Conservation (phyloP, 352 stramenopile genomes). For the Hyaloperonospora brassicae region DNA sequence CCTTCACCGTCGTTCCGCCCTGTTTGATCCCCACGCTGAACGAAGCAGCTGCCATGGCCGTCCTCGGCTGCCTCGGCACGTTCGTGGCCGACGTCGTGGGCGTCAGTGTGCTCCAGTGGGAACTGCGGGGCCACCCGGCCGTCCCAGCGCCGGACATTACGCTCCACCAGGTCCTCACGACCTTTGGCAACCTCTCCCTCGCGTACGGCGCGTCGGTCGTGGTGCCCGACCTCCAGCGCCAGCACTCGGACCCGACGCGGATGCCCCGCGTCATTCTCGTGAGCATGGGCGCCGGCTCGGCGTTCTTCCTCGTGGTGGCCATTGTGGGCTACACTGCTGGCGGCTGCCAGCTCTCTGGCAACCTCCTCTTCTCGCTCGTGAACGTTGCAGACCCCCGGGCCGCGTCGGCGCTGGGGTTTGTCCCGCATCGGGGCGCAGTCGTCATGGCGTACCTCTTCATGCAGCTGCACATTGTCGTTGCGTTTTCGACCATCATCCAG, state of each 20-base stretch:
- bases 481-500: conserved; percentile 17
- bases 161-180: conserved; percentile 14
- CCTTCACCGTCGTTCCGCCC: conserved; percentile 13
- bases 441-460: conserved; percentile 23
- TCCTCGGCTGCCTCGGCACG: conserved; percentile 6
- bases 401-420: conserved; percentile 15
- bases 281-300: conserved; percentile 9
- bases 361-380: conserved; percentile 23
- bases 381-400: conserved; percentile 11
- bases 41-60: conserved; percentile 11
- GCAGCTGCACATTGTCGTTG: conserved; percentile 21
- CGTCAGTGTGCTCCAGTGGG: conserved; percentile 15
- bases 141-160: conserved; percentile 12
- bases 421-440: conserved; percentile 15
- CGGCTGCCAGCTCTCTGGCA: conserved; percentile 18
- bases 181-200: conserved; percentile 18
- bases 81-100: conserved; percentile 19
- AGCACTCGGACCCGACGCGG: conserved; percentile 13
- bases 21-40: conserved; percentile 15
- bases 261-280: conserved; percentile 18
- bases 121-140: conserved; percentile 15
- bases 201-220: conserved; percentile 18
- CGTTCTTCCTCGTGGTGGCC: conserved; percentile 15
- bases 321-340: conserved; percentile 13
- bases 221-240: conserved; percentile 15